Evolutionary conservation across 2,329 filamentous ascomycete genomes (phyloP).

Genomic region (Monosporascus sp.): DNA sequence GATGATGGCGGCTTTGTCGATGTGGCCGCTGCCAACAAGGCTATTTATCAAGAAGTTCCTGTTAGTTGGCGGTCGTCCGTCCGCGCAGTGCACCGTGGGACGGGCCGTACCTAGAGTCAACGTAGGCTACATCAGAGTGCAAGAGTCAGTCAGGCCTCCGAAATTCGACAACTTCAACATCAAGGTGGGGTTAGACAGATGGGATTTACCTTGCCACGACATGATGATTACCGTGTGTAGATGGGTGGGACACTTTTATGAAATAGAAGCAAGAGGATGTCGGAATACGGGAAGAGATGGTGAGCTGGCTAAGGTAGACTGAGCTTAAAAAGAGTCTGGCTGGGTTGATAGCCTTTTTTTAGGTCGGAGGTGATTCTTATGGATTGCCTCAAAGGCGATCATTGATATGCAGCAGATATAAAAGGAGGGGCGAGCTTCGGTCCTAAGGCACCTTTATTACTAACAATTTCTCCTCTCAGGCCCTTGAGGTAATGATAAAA

Average conservation of each 20-base stretch:
- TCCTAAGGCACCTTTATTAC: no score
- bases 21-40: slow-evolving; percentile 71
- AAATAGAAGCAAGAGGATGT: no score
- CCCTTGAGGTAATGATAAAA: no score
- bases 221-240: slow-evolving; percentile 38
- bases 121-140: slow-evolving; percentile 41
- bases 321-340: no score
- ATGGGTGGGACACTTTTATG: neutral
- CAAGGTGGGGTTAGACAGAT: slow-evolving; percentile 22
- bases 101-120: slow-evolving; percentile 52
- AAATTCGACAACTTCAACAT: neutral
- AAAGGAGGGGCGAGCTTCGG: no score
- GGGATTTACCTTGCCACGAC: slow-evolving; percentile 67
- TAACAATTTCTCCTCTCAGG: no score
- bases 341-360: no score
- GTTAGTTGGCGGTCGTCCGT: neutral
- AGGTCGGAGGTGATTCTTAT: no score
- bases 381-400: no score
- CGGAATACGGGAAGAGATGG: no score
- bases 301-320: no score
- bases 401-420: no score
- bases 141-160: slow-evolving; percentile 16
- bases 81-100: neutral
- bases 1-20: slow-evolving; percentile 83
- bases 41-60: slow-evolving; percentile 39